Evolutionary conservation across 352 stramenopile genomes (phyloP), one percentile per base, ranked within the genome.

Genomic region (Peronospora farinosa): DNA sequence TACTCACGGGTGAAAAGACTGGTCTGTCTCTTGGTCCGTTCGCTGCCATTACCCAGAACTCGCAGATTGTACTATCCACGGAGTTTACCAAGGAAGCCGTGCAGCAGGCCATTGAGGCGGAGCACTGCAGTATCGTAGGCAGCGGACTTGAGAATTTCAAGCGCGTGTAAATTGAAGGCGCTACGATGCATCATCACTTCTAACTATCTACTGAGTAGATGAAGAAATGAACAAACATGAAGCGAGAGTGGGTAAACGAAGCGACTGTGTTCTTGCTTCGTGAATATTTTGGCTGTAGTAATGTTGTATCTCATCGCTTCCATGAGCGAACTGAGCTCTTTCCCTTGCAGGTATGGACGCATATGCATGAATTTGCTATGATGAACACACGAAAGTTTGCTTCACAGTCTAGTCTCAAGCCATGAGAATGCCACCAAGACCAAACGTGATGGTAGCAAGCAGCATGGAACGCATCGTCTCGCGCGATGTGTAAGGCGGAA

Each of bases 381-480:
- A 35, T 50, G 5, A 43, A 43, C 5, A 21, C 23, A 17, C 23
- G 9, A 31, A 2, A 42, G 10, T 15, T 16, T 11, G 37, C 35
- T 45, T 31, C 5, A 11, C 8, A 33, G 13, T 21, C 11, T 47
- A 17, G 2, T 38, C 12, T 65, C 63, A 95, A 25, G 82, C 82
- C 79, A 93, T 95, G 30, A 95, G 73, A 48, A 95, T 95, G 9
- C 82, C 92, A 27, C 90, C 89, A 35, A 96, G 72, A 10, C 92
- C 92, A 61, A 96, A 97, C 60, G 95, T 94, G 61, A 98, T 97
- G 1, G 91, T 96, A 40, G 87, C 92, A 27, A 97, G 73, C 28
- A 98, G 64, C 67, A 96, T 95, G 41, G 78, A 84, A 23, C 72
- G 78, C 88, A 97, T 97, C 40, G 82, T 84, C 23, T 96, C 82